Evolutionary conservation across 2,329 filamentous ascomycete genomes (phyloP).

Genomic region (Tolypocladium inflatum): DNA sequence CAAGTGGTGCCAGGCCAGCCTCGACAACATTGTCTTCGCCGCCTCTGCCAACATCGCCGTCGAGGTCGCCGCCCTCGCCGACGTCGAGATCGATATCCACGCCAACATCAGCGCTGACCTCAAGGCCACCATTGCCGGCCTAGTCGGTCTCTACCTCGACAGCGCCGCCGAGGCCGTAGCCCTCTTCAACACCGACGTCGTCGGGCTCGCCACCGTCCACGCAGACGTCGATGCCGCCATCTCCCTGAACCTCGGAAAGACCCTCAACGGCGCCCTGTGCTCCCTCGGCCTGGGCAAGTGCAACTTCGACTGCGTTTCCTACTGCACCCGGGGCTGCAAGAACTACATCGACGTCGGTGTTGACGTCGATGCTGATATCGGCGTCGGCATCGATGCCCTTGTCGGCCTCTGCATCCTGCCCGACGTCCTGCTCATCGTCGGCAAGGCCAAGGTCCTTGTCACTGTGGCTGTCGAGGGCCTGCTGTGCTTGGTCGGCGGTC

Average conservation of each 20-base stretch:
- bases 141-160: constrained; percentile 22
- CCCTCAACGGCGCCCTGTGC: constrained; percentile 16
- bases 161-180: constrained; percentile 19
- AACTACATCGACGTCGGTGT: constrained; percentile 24
- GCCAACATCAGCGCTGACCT: constrained; percentile 18
- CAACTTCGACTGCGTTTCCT: constrained; percentile 27
- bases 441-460: constrained; percentile 14
- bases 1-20: constrained; percentile 24
- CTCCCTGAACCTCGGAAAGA: constrained; percentile 13
- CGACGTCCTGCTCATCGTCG: constrained; percentile 18
- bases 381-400: constrained; percentile 16
- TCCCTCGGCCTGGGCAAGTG: constrained; percentile 20
- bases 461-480: constrained; percentile 17
- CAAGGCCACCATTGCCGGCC: constrained; percentile 21
- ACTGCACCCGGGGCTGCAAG: constrained; percentile 26
- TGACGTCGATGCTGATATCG: constrained; percentile 7
- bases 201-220: constrained; percentile 17
- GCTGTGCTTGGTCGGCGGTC: constrained; percentile 22
- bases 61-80: constrained; percentile 11
- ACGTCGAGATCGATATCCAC: constrained; percentile 10
- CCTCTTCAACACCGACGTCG: constrained; percentile 26
- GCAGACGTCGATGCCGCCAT: constrained; percentile 17
- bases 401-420: constrained; percentile 22
- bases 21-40: constrained; percentile 23
- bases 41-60: constrained; percentile 19